Conservation (phyloP, 2,329 filamentous ascomycete species). For the Aspergillus carbonarius region DNA sequence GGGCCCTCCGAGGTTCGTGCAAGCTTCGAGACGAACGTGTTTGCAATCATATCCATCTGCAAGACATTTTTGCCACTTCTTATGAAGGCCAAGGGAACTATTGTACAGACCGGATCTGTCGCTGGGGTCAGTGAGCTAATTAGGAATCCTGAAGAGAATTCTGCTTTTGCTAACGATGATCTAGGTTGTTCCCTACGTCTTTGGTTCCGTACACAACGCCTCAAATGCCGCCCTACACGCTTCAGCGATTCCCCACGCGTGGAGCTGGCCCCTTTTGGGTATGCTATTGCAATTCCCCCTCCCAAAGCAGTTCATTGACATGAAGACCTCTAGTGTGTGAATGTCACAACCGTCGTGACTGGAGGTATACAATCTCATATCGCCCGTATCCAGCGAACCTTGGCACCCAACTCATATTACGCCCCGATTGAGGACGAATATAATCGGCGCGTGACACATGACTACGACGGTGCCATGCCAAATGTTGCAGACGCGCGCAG, state of each 20-base stretch:
- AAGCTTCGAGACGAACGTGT: constrained; percentile 57
- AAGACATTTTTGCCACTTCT: constrained; percentile 57
- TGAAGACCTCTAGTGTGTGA: constrained; percentile 40
- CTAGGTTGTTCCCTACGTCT: constrained; percentile 46
- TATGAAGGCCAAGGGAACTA: constrained; percentile 45
- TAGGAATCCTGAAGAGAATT: not conserved
- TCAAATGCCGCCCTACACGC: constrained; percentile 60
- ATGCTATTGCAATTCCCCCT: constrained; percentile 11
- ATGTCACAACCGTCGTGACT: constrained; percentile 56
- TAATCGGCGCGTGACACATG: constrained; percentile 51
- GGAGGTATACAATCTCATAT: constrained; percentile 62
- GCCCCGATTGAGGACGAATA: constrained; percentile 54
- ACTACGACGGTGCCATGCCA: constrained; percentile 54
- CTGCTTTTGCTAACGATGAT: not conserved
- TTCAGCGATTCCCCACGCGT: constrained; percentile 60
- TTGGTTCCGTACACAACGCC: constrained; percentile 55
- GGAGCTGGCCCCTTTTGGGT: constrained; percentile 54
- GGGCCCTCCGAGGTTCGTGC: constrained; percentile 48
- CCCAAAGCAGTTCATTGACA: not conserved
- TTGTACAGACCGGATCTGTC: constrained; percentile 48
- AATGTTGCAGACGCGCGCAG: constrained; percentile 54
- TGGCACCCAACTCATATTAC: constrained; percentile 53
- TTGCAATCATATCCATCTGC: constrained; percentile 59
- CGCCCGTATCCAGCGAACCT: constrained; percentile 50
- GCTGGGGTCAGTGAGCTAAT: constrained; percentile 33